phyloP scores from a whole-genome alignment of 306 rosid species.

The Glycine soja region DNA sequence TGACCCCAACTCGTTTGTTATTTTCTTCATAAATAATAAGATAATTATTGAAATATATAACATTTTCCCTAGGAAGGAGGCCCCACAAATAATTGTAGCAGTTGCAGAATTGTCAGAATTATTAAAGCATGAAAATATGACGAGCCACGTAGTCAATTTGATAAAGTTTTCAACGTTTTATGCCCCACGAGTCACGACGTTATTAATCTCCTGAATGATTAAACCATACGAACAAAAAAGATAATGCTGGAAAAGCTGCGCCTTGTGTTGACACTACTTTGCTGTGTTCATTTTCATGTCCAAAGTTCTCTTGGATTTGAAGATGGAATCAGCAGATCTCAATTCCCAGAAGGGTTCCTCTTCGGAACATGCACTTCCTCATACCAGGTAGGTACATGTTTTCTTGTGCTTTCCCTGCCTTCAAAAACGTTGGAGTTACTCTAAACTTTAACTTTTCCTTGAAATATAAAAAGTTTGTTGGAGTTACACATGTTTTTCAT shows the following conservation, averaged over 20 bases:
- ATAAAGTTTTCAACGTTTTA: background rate
- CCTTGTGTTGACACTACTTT: background rate
- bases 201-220: too few relatives aligned
- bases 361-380: constrained; percentile 73
- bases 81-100: too few relatives aligned
- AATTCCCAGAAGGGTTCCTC: constrained; percentile 61
- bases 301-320: constrained; percentile 40
- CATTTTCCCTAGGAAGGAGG: too few relatives aligned
- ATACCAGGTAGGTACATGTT: constrained; percentile 52
- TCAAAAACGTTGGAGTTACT: background rate
- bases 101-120: too few relatives aligned
- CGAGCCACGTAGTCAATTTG: too few relatives aligned
- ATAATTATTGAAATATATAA: too few relatives aligned
- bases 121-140: too few relatives aligned
- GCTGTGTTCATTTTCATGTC: constrained; percentile 38
- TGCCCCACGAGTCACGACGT: background rate
- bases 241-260: background rate
- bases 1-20: too few relatives aligned
- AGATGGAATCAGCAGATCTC: constrained; percentile 49
- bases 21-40: too few relatives aligned
- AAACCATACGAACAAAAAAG: background rate
- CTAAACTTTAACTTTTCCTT: background rate
- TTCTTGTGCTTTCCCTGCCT: background rate
- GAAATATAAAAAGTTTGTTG: background rate
- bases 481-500: background rate